Evolutionary conservation across 345 rosid species (phyloP), one percentile per base, ranked within the genome.

Genomic region (Bretschneidera sinensis): DNA sequence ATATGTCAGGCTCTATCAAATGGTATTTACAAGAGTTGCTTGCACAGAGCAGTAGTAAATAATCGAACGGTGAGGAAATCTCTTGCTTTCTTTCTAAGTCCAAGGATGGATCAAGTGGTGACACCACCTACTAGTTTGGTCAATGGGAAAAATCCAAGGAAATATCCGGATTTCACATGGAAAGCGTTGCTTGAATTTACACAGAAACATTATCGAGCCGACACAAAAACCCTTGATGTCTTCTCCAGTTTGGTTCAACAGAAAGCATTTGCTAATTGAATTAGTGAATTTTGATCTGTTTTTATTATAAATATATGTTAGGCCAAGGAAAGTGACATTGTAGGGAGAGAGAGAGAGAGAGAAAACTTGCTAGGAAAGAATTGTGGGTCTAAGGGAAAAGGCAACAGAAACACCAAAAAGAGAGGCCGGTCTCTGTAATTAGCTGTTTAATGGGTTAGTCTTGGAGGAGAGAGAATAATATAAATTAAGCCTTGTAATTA

Each of bases 11-110:
- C 91, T 50, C 65, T 85, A 20, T 72, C 87, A 6, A 85, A 85
- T 57, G 84, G 85, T 1, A 59, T 65, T 33, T 85, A 72, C 79
- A 82, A 76, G 76, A 85, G 91, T 34, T 85, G 91, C 72, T 50
- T 85, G 74, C 91, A 85, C 64, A 74, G 84, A 53, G 91, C 84
- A 1, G 91, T 78, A 47, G 91, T 85, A 59, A 85, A 82, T 62
- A 74, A 55, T 18, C 48, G 51, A 43, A 66, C 57, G 0, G 74
- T 59, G 21, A 80, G 91, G 61, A 82, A 72, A 65, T 85, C 91
- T 0, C 68, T 85, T 3, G 91, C 84, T 17, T 85, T 85, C 73
- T 85, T 85, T 58, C 53, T 82, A 11, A 74, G 79, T 65, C 88
- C 91, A 10, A 76, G 53, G 67, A 55, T 24, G 51, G 75, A 82